Evolutionary conservation across 805 yeast genomes (phyloP).

Genomic region (Cyberlindnera mrakii): DNA sequence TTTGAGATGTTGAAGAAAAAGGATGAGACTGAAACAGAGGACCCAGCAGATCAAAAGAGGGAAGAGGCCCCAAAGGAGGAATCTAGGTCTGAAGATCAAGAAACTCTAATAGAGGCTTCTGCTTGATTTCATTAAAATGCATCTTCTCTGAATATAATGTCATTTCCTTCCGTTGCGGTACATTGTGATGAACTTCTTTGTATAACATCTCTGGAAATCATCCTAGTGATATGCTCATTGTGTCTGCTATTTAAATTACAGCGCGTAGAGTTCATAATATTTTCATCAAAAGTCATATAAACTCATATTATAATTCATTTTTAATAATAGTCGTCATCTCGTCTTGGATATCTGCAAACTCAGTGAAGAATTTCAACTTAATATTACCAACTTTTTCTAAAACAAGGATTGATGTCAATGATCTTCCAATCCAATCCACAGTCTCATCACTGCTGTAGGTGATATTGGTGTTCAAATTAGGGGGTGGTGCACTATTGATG

Average conservation of each 20-base stretch:
- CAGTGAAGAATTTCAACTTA: constrained; percentile 16
- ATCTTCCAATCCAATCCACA: constrained; percentile 52
- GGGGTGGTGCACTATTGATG: constrained; percentile 16
- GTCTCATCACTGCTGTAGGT: constrained; percentile 39
- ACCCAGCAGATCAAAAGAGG: neutral
- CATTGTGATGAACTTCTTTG: constrained; percentile 22
- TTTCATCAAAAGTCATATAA: neutral
- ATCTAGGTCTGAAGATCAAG: neutral
- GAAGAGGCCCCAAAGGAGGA: neutral
- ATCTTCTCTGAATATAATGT: neutral
- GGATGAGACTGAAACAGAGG: constrained; percentile 7
- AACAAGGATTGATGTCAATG: constrained; percentile 25
- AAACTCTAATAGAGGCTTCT: neutral
- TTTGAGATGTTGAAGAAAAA: constrained; percentile 24
- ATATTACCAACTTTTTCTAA: constrained; percentile 15
- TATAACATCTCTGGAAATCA: constrained; percentile 2
- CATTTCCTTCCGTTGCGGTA: constrained; percentile 3
- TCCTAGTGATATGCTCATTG: neutral
- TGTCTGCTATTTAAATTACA: neutral
- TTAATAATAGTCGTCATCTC: constrained; percentile 11
- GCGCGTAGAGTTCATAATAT: neutral
- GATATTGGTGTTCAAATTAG: constrained; percentile 4
- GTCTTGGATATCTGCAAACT: constrained; percentile 19
- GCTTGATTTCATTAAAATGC: neutral
- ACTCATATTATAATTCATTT: neutral